phyloP scores from a whole-genome alignment of 2,329 filamentous ascomycete species.

The Epichloe elymi region DNA sequence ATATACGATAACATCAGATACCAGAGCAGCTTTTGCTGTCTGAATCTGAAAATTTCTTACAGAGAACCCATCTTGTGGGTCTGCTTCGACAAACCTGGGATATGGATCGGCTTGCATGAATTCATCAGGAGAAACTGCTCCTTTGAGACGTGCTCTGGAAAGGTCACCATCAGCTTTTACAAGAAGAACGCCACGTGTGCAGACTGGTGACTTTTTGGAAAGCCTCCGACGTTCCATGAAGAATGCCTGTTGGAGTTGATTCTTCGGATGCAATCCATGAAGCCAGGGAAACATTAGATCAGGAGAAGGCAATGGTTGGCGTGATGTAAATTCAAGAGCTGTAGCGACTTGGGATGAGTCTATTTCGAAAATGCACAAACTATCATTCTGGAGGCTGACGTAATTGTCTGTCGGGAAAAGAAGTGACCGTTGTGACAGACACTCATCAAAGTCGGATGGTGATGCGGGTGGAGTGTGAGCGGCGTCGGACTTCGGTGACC shows the following conservation, averaged over 20 bases:
- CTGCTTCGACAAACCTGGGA: conserved; percentile 63
- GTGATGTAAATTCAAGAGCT: conserved; percentile 62
- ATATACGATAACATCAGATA: conserved; percentile 90
- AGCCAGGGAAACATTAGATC: conserved; percentile 91
- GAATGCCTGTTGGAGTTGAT: conserved; percentile 79
- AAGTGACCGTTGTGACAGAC: conserved; percentile 49
- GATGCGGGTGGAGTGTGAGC: conserved; percentile 54
- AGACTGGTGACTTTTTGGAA: conserved; percentile 54
- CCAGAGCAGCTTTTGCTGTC: conserved; percentile 69
- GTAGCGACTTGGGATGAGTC: conserved; percentile 53
- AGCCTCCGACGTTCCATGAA: conserved; percentile 66
- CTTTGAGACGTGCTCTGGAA: conserved; percentile 62
- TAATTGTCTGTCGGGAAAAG: conserved; percentile 61
- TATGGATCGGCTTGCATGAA: conserved; percentile 44
- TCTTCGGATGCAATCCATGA: conserved; percentile 80
- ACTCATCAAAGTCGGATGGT: conserved; percentile 40
- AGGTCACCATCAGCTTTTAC: conserved; percentile 84
- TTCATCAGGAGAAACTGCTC: conserved; percentile 72
- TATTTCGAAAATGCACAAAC: conserved; percentile 59
- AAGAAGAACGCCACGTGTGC: conserved; percentile 67
- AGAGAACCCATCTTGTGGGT: conserved; percentile 83
- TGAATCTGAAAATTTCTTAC: conserved; percentile 98
- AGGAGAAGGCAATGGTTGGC: conserved; percentile 72
- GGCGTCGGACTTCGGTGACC: conserved; percentile 43
- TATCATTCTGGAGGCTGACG: conserved; percentile 33